Evolutionary conservation across 345 rosid species (phyloP).

Genomic region (Clarkia xantiana): DNA sequence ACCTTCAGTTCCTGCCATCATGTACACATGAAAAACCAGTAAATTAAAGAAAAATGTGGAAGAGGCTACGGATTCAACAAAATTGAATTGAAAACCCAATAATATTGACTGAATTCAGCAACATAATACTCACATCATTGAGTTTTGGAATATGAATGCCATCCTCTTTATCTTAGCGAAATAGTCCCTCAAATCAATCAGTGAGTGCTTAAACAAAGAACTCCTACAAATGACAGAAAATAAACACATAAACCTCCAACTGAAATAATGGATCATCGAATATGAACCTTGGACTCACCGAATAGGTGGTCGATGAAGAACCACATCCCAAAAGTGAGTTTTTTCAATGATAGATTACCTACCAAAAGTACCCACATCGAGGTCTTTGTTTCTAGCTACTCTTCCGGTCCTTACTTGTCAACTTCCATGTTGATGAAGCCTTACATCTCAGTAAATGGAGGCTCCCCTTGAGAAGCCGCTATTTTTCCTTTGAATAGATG

Average conservation of each 20-base stretch:
- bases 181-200: conserved; percentile 51
- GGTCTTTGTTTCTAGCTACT: conserved; percentile 16
- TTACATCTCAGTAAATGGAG: conserved; percentile 71
- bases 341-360: too few relatives aligned
- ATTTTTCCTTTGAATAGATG: conserved; percentile 61
- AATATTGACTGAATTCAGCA: neutral
- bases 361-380: conserved; percentile 85
- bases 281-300: conserved; percentile 18
- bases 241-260: neutral
- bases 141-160: conserved; percentile 53
- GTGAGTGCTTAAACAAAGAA: conserved; percentile 40
- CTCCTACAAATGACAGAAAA: conserved; percentile 21
- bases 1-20: conserved; percentile 82
- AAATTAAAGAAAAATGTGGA: conserved; percentile 21
- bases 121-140: conserved; percentile 37
- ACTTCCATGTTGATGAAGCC: conserved; percentile 55
- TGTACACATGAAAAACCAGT: conserved; percentile 82
- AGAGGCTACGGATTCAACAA: neutral
- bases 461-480: conserved; percentile 82
- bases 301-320: conserved; percentile 48
- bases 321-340: too few relatives aligned
- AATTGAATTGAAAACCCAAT: neutral
- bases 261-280: neutral
- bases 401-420: conserved; percentile 1
- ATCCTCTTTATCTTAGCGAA: conserved; percentile 71